These are phyloP conservation scores for Microbotryomycetes sp. DNA, from an alignment of 1,284 basidiomycete species.

Conservation along the genomic window DNA sequence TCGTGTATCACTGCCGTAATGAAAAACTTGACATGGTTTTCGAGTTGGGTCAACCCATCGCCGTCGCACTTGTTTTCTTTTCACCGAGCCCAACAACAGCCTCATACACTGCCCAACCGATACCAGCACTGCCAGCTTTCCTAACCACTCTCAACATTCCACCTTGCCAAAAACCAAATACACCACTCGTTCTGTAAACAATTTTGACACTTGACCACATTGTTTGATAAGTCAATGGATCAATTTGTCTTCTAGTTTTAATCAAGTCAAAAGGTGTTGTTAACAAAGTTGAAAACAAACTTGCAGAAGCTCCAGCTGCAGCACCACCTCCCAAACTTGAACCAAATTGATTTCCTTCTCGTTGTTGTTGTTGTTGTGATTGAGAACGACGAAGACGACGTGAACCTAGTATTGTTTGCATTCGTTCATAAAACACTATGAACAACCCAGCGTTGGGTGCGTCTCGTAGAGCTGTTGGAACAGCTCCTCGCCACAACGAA, in stretches of 20 bases:
- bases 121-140: conserved; percentile 82
- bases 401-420: conserved; percentile 12
- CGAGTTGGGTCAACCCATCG: too few relatives aligned
- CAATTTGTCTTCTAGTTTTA: conserved; percentile 37
- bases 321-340: conserved; percentile 26
- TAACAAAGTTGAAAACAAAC: conserved; percentile 35
- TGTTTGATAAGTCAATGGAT: conserved; percentile 19
- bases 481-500: conserved; percentile 50
- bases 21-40: too few relatives aligned
- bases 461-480: conserved; percentile 80
- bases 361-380: conserved; percentile 4
- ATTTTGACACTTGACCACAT: conserved; percentile 16
- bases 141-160: conserved; percentile 71
- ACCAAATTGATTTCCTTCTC: conserved; percentile 15
- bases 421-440: conserved; percentile 74
- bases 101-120: conserved; percentile 91
- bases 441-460: conserved; percentile 95
- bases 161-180: conserved; percentile 74
- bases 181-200: conserved; percentile 25
- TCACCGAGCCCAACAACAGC: conserved; percentile 47
- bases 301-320: conserved; percentile 31
- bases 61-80: conserved; percentile 1
- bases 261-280: conserved; percentile 40
- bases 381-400: too few relatives aligned
- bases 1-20: too few relatives aligned